Percentiles rank a stretch among this genome's conserved stretches.
Evolutionary conservation across 805 yeast genomes (phyloP).

Genomic region (Lachancea meyersii): DNA sequence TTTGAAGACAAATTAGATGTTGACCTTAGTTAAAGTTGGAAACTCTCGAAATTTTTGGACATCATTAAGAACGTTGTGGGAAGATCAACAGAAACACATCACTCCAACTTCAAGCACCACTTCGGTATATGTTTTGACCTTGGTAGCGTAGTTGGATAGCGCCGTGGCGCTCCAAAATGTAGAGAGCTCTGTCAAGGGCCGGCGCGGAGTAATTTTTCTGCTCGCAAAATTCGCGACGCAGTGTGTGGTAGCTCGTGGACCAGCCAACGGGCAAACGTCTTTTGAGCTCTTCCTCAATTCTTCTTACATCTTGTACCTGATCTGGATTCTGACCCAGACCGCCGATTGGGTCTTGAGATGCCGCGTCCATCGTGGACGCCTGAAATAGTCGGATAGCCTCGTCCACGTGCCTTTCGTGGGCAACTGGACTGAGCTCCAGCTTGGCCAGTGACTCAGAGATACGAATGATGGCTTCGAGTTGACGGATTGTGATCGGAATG

Average conservation of each 20-base stretch:
- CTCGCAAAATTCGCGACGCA: slow-evolving; percentile 75
- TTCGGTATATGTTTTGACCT: slow-evolving; percentile 70
- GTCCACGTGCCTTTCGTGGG: slow-evolving; percentile 83
- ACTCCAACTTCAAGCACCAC: slow-evolving; percentile 44
- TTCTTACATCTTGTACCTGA: slow-evolving; percentile 62
- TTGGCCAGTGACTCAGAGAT: slow-evolving; percentile 93
- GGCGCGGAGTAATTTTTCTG: slow-evolving; percentile 55
- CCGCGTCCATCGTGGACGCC: slow-evolving; percentile 97
- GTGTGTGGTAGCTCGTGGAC: slow-evolving; percentile 82
- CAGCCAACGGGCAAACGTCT: slow-evolving; percentile 94
- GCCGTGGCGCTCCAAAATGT: slow-evolving; percentile 77
- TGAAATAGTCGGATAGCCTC: slow-evolving; percentile 92
- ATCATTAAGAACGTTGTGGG: not conserved
- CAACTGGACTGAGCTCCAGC: slow-evolving; percentile 72
- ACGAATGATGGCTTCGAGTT: slow-evolving; percentile 93
- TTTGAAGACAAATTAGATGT: not conserved
- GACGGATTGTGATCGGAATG: slow-evolving; percentile 96
- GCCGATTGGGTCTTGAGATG: slow-evolving; percentile 45
- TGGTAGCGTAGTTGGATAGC: slow-evolving; percentile 85
- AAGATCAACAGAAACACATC: not conserved
- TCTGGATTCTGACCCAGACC: slow-evolving; percentile 49
- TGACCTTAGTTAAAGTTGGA: not conserved
- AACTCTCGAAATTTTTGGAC: not conserved
- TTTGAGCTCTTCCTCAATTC: slow-evolving; percentile 77
- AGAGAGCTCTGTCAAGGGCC: slow-evolving; percentile 77